phyloP scores from a whole-genome alignment of 2,329 filamentous ascomycete genomes.

The Colletotrichum lini region DNA sequence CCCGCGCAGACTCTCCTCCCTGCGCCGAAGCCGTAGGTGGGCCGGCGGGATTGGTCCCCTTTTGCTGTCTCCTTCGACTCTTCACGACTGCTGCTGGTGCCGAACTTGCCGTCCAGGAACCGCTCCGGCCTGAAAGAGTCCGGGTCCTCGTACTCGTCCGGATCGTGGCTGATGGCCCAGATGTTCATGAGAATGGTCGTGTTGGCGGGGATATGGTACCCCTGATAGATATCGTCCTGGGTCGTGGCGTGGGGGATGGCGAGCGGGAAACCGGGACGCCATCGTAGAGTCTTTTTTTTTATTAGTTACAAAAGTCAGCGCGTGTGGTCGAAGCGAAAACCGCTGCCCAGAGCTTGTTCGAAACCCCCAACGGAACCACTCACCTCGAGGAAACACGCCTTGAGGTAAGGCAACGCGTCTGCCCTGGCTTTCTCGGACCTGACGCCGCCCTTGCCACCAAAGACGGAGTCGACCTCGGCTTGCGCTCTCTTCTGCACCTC shows the following conservation, averaged over 20 bases:
- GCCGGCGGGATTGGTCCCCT: constrained; percentile 36
- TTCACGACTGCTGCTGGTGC: neutral
- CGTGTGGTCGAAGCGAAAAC: no score
- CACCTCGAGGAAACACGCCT: constrained; percentile 45
- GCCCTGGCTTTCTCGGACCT: constrained; percentile 46
- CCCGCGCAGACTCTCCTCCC: constrained; percentile 64
- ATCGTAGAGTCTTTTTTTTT: constrained; percentile 53
- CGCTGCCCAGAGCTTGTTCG: no score
- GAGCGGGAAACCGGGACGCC: constrained; percentile 49
- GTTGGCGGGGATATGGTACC: constrained; percentile 63
- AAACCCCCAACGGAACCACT: constrained; percentile 43
- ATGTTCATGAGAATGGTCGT: constrained; percentile 58
- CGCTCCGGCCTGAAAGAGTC: constrained; percentile 48
- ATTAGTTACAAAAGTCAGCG: neutral
- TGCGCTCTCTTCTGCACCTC: constrained; percentile 46
- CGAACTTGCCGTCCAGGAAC: constrained; percentile 40
- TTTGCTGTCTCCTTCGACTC: neutral
- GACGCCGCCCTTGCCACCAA: constrained; percentile 47
- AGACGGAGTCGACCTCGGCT: constrained; percentile 47
- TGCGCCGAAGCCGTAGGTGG: constrained; percentile 60
- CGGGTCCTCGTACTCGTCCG: constrained; percentile 45
- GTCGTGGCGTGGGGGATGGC: constrained; percentile 64
- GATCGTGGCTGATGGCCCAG: constrained; percentile 50
- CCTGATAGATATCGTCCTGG: constrained; percentile 63
- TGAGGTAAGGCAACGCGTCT: constrained; percentile 44